These are phyloP conservation scores for Torrubiellomyces zombiae DNA, from an alignment of 2,329 filamentous ascomycete species.

Conservation along the genomic window DNA sequence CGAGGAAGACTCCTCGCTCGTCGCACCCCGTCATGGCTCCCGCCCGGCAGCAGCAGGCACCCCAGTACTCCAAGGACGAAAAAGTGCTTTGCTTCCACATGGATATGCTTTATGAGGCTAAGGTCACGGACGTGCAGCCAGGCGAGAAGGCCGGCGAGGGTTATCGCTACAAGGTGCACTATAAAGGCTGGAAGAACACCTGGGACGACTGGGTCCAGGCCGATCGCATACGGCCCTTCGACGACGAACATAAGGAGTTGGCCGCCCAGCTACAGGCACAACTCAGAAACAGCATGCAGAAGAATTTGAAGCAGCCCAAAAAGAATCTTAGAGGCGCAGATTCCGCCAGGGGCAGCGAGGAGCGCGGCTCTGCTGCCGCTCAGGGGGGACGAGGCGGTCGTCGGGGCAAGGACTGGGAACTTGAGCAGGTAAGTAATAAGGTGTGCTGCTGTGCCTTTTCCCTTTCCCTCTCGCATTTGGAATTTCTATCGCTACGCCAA, in stretches of 20 bases:
- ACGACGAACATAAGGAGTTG: slow-evolving; percentile 85
- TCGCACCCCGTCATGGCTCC: slow-evolving; percentile 21
- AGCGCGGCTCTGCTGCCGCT: slow-evolving; percentile 46
- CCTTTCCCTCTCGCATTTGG: no score
- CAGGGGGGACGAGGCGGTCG: slow-evolving; percentile 52
- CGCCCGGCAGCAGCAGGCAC: slow-evolving; percentile 23
- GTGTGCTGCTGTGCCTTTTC: no score
- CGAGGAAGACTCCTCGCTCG: no score
- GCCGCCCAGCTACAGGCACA: slow-evolving; percentile 57
- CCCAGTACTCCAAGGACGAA: slow-evolving; percentile 60
- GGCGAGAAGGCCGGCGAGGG: slow-evolving; percentile 53
- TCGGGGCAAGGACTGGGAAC: slow-evolving; percentile 62
- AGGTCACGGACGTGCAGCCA: slow-evolving; percentile 64
- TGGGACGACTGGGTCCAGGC: slow-evolving; percentile 98
- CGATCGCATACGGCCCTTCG: slow-evolving; percentile 87
- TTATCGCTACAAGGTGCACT: slow-evolving; percentile 85
- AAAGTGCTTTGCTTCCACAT: slow-evolving; percentile 93
- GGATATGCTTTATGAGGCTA: slow-evolving; percentile 93
- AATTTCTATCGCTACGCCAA: no score
- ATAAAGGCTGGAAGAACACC: slow-evolving; percentile 99
- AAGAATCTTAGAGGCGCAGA: slow-evolving; percentile 24
- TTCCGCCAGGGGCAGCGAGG: slow-evolving; percentile 56
- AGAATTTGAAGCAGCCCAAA: slow-evolving; percentile 36
- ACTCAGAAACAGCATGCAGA: slow-evolving; percentile 41
- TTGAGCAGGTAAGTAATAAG: slow-evolving; percentile 53